phyloP scores from a whole-genome alignment of 140 eudicot genomes.

The Bidens hawaiensis region DNA sequence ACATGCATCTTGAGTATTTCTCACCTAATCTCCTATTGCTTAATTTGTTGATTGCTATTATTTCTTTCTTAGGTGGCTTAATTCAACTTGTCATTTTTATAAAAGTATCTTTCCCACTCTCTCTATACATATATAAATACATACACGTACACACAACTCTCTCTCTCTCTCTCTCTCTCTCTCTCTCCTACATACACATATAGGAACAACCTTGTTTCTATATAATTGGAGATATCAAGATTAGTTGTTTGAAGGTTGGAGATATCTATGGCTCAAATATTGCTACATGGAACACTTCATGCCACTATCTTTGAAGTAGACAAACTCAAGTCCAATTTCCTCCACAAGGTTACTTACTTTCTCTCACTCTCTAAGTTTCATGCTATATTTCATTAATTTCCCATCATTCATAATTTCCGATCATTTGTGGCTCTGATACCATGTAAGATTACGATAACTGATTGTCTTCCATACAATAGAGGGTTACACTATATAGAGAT shows the following conservation, averaged over 20 bases:
- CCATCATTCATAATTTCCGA: no score
- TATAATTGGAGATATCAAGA: not conserved
- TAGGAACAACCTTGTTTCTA: not conserved
- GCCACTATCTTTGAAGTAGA: slow-evolving; percentile 73
- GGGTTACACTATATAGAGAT: no score
- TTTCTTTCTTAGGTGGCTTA: slow-evolving; percentile 11
- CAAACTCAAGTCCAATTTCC: slow-evolving; percentile 39
- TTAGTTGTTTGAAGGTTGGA: not conserved
- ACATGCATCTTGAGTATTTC: not conserved
- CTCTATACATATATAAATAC: not conserved
- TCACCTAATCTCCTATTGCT: slow-evolving; percentile 24
- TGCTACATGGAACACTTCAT: slow-evolving; percentile 80
- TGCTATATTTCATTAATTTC: no score
- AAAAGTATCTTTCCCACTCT: not conserved
- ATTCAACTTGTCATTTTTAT: slow-evolving; percentile 20
- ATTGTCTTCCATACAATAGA: no score
- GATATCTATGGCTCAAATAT: slow-evolving; percentile 51
- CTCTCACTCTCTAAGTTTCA: not conserved
- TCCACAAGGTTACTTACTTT: slow-evolving; percentile 25
- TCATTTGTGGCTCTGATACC: no score
- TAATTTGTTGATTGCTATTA: not conserved
- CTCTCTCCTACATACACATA: no score
- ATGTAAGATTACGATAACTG: no score
- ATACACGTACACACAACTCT: not conserved
- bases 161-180: not conserved